A percentile compares a stretch with the other conserved stretches of the same genome.
Conservation (phyloP, 768 basidiomycete genomes). For the Amanita pallidorosea region DNA sequence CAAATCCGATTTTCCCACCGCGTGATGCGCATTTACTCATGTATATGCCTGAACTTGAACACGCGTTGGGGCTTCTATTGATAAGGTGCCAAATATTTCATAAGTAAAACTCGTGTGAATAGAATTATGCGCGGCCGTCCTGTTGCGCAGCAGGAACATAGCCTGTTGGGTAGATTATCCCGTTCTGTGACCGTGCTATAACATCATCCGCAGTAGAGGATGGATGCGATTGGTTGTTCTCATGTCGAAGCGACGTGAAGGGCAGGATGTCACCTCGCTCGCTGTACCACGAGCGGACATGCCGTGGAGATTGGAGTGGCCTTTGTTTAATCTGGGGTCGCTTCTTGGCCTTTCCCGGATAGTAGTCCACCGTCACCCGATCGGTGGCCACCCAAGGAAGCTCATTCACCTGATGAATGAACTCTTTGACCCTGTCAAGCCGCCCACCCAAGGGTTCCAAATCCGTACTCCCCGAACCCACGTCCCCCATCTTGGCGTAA, state of each 20-base stretch:
- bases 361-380: slow-evolving; percentile 33
- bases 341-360: slow-evolving; percentile 20
- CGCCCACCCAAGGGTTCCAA: slow-evolving; percentile 18
- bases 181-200: neutral
- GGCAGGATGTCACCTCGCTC: slow-evolving; percentile 1
- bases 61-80: neutral
- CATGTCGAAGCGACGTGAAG: neutral
- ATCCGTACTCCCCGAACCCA: slow-evolving; percentile 26
- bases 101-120: neutral
- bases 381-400: slow-evolving; percentile 34
- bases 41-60: neutral
- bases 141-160: slow-evolving; percentile 2
- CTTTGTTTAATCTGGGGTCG: slow-evolving; percentile 9
- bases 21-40: neutral
- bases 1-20: neutral
- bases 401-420: slow-evolving; percentile 22
- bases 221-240: neutral
- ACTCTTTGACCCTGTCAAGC: slow-evolving; percentile 22
- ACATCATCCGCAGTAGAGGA: neutral
- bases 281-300: slow-evolving; percentile 18
- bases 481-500: slow-evolving; percentile 38
- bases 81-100: neutral
- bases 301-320: slow-evolving; percentile 8
- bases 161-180: neutral
- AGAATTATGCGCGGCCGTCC: neutral